These are phyloP conservation scores for Curvularia eragrostidis DNA, from an alignment of 2,329 filamentous ascomycete genomes.

Conservation along the genomic window DNA sequence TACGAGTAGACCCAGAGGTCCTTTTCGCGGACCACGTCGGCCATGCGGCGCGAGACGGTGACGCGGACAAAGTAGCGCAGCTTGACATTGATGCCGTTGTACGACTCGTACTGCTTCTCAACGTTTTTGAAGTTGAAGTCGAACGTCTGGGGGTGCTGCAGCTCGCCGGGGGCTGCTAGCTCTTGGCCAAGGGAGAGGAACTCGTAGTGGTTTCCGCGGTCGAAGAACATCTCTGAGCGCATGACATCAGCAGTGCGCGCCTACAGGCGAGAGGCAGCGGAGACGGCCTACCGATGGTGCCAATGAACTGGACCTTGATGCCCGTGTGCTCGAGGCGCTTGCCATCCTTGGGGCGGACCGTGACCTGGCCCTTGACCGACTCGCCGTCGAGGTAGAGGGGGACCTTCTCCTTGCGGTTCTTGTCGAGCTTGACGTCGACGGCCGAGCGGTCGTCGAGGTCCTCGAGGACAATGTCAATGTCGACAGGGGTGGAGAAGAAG, in stretches of 20 bases:
- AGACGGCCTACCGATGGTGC: constrained; percentile 78
- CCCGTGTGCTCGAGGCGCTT: constrained; percentile 97
- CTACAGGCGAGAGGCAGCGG: background rate
- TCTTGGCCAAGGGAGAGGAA: constrained; percentile 97
- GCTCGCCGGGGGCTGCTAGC: constrained; percentile 92
- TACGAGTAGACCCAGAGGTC: constrained; percentile 99
- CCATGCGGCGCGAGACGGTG: constrained; percentile 95
- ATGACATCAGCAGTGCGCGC: constrained; percentile 21
- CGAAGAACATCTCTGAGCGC: constrained; percentile 94
- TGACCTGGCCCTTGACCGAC: constrained; percentile 95
- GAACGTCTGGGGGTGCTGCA: constrained; percentile 98
- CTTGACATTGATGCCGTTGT: constrained; percentile 99
- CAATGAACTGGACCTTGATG: constrained; percentile 99
- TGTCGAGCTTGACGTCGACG: constrained; percentile 98
- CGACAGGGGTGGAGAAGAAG: constrained; percentile 91
- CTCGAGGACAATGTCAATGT: constrained; percentile 98
- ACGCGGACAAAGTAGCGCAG: constrained; percentile 98
- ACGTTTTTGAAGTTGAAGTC: constrained; percentile 99
- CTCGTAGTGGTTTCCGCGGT: constrained; percentile 98
- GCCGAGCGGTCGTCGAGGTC: constrained; percentile 92
- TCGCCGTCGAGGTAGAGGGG: constrained; percentile 98
- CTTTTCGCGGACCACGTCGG: constrained; percentile 97
- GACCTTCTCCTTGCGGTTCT: constrained; percentile 95
- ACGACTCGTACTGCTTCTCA: constrained; percentile 99
- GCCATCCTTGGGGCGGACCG: constrained; percentile 94